Conservation (phyloP, 768 basidiomycete genomes). For the Dacryopinax primogenitus region DNA sequence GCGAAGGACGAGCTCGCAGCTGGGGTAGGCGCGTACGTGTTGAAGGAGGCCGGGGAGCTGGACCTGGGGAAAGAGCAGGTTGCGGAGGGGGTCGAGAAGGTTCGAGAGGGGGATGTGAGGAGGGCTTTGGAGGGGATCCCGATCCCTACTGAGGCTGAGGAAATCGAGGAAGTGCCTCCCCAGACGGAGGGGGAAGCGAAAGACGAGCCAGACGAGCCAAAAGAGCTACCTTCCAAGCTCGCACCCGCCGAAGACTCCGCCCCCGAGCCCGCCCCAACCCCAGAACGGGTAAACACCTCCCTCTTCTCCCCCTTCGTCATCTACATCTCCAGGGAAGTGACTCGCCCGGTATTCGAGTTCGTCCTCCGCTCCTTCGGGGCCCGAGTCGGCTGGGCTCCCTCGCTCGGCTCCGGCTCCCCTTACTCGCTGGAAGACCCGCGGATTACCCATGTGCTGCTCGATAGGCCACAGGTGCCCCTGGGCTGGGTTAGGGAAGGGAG, state of each 20-base stretch:
- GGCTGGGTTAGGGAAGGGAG: constrained; percentile 29
- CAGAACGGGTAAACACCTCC: constrained; percentile 44
- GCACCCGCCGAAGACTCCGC: constrained; percentile 18
- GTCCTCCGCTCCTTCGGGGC: constrained; percentile 85
- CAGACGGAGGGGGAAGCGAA: not conserved
- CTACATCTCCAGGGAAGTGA: constrained; percentile 86
- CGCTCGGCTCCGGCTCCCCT: constrained; percentile 71
- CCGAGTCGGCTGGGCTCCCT: constrained; percentile 74
- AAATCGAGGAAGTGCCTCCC: not conserved
- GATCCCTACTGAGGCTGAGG: not conserved
- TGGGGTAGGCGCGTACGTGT: constrained; percentile 73
- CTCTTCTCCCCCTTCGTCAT: constrained; percentile 81
- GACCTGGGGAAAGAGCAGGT: constrained; percentile 24
- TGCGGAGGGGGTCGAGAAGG: constrained; percentile 31
- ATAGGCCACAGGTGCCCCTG: constrained; percentile 50
- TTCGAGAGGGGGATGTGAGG: constrained; percentile 45
- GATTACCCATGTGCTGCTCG: constrained; percentile 92
- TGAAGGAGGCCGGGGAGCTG: constrained; percentile 28
- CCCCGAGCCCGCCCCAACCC: constrained; percentile 31
- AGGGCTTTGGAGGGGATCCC: constrained; percentile 39
- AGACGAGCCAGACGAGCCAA: constrained; percentile 12
- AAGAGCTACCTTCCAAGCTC: constrained; percentile 26
- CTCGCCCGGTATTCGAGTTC: constrained; percentile 88
- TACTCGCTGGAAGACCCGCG: constrained; percentile 61
- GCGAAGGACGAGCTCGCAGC: constrained; percentile 74